Base-by-base conservation (phyloP, 495 filamentous ascomycete genomes). In the Penicillium dipodomyicola region DNA sequence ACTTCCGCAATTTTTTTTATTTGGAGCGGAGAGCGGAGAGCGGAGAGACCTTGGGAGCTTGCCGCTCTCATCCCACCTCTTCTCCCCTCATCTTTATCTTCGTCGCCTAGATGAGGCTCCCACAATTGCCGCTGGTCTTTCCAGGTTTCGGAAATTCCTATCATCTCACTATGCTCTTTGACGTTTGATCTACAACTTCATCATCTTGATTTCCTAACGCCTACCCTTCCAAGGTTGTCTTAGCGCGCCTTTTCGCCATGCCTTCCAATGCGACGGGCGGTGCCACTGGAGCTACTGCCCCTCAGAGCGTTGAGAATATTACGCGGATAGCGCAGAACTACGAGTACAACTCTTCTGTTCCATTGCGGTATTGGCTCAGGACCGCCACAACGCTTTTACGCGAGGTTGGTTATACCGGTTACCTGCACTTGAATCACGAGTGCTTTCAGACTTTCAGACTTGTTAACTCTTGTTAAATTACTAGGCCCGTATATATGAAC, bases 291-390 rank as follows among this genome's bases (percentile, higher is more conserved):
- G 60, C 66, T 40, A 71, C 72, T 33, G 59, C 70, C 46, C 76
- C 92, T 14, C 77, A 92, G 72, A 91, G 78, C 52, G 80, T 90
- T 32, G 83, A 85, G 56, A 84, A 90, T 60, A 87, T 97, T 47
- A 80, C 83, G 17, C 77, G 80, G 11, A 82, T 80, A 49, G 93
- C 93, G 2, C 73, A 83, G 57, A 78, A 86, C 22, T 96, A 91
- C 65, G 83, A 90, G 29, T 98, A 90, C 79, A 88, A 89, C 69
- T 80, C 82, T 4, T 68, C 75, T 2, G 86, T 96, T 49, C 80
- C 84, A 9, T 75, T 96, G 32, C 84, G 84, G 63, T 86, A 86
- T 62, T 98, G 92, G 92, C 72, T 92, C 32, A 82, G 91, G 23
- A 89, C 91, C 3, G 88, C 90, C 10, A 82, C 88, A 37, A 86